Conservation (phyloP, 1,284 basidiomycete species). For the Apiotrichum montevideense region DNA sequence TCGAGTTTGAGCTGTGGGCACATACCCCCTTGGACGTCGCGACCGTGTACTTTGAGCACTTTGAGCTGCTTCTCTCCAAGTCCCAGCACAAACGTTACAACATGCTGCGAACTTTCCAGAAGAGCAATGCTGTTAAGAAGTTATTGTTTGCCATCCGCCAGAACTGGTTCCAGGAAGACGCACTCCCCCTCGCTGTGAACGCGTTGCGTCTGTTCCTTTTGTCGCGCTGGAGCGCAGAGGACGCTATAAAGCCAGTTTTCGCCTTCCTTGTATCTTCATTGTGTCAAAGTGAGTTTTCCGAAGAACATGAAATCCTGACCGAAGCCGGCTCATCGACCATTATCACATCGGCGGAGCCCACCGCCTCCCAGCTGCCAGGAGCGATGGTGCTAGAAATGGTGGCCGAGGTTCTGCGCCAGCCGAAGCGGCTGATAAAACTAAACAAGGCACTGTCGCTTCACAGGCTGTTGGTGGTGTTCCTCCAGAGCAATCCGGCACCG, state of each 20-base stretch:
- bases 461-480: constrained; percentile 44
- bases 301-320: neutral
- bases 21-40: constrained; percentile 64
- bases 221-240: constrained; percentile 42
- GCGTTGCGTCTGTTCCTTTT: constrained; percentile 28
- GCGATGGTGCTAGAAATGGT: constrained; percentile 35
- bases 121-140: constrained; percentile 66
- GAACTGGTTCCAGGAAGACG: constrained; percentile 60
- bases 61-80: constrained; percentile 61
- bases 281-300: constrained; percentile 55
- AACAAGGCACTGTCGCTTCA: constrained; percentile 42
- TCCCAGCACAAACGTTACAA: constrained; percentile 75
- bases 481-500: constrained; percentile 41
- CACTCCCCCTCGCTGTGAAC: constrained; percentile 53
- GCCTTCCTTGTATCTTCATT: constrained; percentile 78
- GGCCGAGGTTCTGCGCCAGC: constrained; percentile 27
- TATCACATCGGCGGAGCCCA: constrained; percentile 22
- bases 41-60: constrained; percentile 67
- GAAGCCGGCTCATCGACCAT: neutral
- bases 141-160: constrained; percentile 74
- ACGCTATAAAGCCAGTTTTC: constrained; percentile 70
- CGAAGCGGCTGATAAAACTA: constrained; percentile 37
- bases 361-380: constrained; percentile 32
- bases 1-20: constrained; percentile 89
- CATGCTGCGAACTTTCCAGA: constrained; percentile 57